Base-by-base conservation (phyloP, 2,329 filamentous ascomycete genomes). In the Ophiostoma montium region DNA sequence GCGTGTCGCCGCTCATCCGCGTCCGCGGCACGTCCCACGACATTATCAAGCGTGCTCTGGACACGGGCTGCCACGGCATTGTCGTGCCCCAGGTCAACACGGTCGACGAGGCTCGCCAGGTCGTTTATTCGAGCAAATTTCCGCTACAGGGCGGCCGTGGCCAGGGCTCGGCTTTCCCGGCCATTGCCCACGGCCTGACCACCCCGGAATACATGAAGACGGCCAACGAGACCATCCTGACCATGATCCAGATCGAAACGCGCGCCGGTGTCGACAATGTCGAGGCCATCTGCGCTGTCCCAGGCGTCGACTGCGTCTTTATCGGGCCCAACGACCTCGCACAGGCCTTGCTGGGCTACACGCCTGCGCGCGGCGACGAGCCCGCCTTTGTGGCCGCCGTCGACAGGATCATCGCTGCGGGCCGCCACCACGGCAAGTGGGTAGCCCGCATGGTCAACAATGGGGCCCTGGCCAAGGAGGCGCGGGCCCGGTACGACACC, bases 21-120 rank as follows among this genome's bases (percentile, higher is more conserved):
- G 59, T 68, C 35, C 58, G 61, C 18, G 62, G 59, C 35, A 50
- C 61, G 7, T 62, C 67, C 50, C 62, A 65, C 39, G 68, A 67
- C 60, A 70, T 71, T 58, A 64, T 72, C 39, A 72, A 72, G 57
- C 65, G 71, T 16, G 70, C 71, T n/a, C 61, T 74, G 31, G 71
- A 74, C 50, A 65, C 68, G 38, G 71, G 71, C 33, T 70, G 70
- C 39, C 70, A 74, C 46, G 70, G 69, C 12, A 64, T 74, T 51
- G 66, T 74, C 50, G 69, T 74, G 0, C 71, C 71, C 3, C 62
- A 65, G 43, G 63, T 70, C 51, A 66, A 67, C 55, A 72, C 63
- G 6, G 67, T 64, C 5, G 65, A 72, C 10, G 67, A 72, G 53
- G 70, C 68, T 21, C 61, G 57, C 47, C 60, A 67, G 44, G 63